These are phyloP conservation scores for Microcyclospora tardicrescens DNA, from an alignment of 2,329 filamentous ascomycete species.

Conservation along the genomic window DNA sequence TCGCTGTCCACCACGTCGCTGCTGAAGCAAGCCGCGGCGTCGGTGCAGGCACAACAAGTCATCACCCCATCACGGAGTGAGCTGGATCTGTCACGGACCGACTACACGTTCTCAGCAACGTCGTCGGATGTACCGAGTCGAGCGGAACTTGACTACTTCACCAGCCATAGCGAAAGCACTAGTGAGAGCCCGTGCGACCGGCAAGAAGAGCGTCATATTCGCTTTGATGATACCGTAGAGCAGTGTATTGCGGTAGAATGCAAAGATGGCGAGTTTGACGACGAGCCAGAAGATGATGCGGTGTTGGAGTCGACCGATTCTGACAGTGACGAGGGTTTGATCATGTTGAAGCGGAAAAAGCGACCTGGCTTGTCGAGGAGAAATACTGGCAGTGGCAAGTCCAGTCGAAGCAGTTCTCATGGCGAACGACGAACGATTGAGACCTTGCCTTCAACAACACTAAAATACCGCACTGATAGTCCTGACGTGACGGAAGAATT, in stretches of 20 bases:
- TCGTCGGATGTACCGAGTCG: conserved; percentile 48
- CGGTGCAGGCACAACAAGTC: conserved; percentile 68
- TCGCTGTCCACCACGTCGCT: conserved; percentile 81
- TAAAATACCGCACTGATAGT: conserved; percentile 71
- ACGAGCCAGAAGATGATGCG: conserved; percentile 25
- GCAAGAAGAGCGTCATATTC: conserved; percentile 68
- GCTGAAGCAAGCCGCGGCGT: conserved; percentile 76
- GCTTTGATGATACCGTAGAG: conserved; percentile 91
- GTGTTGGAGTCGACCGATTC: conserved; percentile 28
- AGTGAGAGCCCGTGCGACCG: conserved; percentile 46
- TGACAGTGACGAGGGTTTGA: conserved; percentile 56
- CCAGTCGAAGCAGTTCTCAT: conserved; percentile 42
- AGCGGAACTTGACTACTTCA: conserved; percentile 53
- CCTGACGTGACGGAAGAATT: conserved; percentile 38
- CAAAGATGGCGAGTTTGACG: conserved; percentile 62
- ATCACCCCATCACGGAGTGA: conserved; percentile 28
- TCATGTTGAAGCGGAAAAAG: conserved; percentile 64
- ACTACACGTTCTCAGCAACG: conserved; percentile 46
- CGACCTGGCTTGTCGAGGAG: conserved; percentile 29
- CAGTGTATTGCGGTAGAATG: conserved; percentile 90
- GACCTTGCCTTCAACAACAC: conserved; percentile 72
- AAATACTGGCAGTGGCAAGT: conserved; percentile 27
- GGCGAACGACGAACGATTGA: conserved; percentile 66
- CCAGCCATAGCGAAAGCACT: conserved; percentile 50
- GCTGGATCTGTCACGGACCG: conserved; percentile 49